These are phyloP conservation scores for Phaffia rhodozyma DNA, from an alignment of 1,284 basidiomycete genomes.

Conservation along the genomic window DNA sequence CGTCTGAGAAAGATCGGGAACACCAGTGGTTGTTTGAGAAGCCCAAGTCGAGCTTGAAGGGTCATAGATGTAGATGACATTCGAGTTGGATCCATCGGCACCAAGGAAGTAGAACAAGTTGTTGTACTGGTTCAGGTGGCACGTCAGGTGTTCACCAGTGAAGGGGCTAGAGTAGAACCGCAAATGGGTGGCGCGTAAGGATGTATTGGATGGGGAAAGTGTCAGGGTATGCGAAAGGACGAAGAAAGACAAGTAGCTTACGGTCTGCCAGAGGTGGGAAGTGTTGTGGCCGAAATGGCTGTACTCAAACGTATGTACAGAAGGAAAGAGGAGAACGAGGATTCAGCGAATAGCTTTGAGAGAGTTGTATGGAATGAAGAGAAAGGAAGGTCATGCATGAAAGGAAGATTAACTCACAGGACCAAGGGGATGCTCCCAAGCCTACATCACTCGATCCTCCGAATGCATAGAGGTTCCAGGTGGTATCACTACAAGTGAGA, in stretches of 20 bases:
- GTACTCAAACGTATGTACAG: not conserved
- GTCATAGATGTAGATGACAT: constrained; percentile 36
- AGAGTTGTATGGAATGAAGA: not conserved
- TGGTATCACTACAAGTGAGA: constrained; percentile 23
- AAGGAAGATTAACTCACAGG: constrained; percentile 27
- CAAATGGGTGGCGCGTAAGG: not conserved
- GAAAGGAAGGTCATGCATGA: not conserved
- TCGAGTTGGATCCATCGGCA: constrained; percentile 52
- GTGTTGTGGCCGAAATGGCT: constrained; percentile 27
- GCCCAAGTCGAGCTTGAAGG: constrained; percentile 33
- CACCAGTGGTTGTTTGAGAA: constrained; percentile 31
- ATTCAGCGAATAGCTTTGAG: not conserved
- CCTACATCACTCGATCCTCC: constrained; percentile 34
- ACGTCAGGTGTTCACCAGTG: constrained; percentile 34
- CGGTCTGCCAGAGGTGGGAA: constrained; percentile 31
- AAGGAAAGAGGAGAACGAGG: not conserved
- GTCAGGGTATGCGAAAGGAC: not conserved
- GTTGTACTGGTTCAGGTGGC: constrained; percentile 34
- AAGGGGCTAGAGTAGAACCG: constrained; percentile 24
- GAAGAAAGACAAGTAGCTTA: constrained; percentile 19
- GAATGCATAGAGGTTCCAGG: constrained; percentile 34
- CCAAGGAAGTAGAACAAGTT: constrained; percentile 62
- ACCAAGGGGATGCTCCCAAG: constrained; percentile 30
- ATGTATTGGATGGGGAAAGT: not conserved
- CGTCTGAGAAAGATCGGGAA: constrained; percentile 14